Percentiles rank a stretch among this genome's conserved stretches.
These are phyloP conservation scores for Phalaenopsis aphrodite DNA, from an alignment of 106 monocot genomes.

Conservation along the genomic window DNA sequence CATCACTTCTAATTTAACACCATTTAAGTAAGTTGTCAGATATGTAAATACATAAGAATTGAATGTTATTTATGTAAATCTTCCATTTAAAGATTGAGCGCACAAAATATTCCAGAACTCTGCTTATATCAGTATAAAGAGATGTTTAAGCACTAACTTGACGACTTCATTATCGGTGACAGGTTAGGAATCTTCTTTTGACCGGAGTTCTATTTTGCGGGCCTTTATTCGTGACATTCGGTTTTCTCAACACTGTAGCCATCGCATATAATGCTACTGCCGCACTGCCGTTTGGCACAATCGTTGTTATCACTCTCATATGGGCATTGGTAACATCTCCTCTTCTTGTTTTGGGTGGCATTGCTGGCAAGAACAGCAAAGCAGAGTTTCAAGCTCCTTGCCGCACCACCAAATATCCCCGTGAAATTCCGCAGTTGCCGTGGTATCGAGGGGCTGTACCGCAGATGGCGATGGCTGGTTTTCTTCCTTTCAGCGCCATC, in stretches of 20 bases:
- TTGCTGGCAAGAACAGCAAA: constrained; percentile 57
- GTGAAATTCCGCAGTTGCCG: constrained; percentile 53
- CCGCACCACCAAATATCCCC: constrained; percentile 57
- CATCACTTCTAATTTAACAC: no score
- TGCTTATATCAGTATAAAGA: background rate
- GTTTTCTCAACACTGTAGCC: constrained; percentile 70
- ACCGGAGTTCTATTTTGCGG: constrained; percentile 64
- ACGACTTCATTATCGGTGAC: constrained; percentile 3
- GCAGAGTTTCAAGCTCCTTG: constrained; percentile 64
- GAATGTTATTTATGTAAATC: no score
- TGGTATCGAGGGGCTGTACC: constrained; percentile 51
- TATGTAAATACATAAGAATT: no score
- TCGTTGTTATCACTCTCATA: constrained; percentile 53
- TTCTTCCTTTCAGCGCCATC: constrained; percentile 63
- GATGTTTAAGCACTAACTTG: background rate
- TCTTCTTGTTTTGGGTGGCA: constrained; percentile 62
- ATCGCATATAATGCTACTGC: constrained; percentile 50
- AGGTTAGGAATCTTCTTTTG: constrained; percentile 57
- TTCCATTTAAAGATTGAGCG: background rate
- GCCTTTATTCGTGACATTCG: constrained; percentile 56
- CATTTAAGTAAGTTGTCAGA: no score
- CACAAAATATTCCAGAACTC: background rate
- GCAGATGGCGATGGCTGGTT: constrained; percentile 57
- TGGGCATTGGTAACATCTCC: constrained; percentile 52
- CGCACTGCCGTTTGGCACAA: constrained; percentile 60